A percentile compares a stretch with the other conserved stretches of the same genome.
Conservation (phyloP, 768 basidiomycete species). For the Candolleomyces aberdarensis region DNA sequence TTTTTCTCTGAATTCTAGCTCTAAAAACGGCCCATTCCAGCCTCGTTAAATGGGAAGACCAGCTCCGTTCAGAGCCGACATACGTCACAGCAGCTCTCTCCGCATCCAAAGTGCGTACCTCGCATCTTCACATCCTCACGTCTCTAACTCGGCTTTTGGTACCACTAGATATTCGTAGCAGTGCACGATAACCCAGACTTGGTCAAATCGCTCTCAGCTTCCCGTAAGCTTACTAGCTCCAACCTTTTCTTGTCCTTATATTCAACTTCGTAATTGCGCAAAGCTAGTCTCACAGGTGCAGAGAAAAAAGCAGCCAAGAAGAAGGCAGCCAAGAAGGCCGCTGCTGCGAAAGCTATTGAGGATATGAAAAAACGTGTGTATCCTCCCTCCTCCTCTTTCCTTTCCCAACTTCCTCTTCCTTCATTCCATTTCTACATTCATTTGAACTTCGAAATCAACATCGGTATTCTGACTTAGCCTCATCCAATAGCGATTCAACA, state of each 20-base stretch:
- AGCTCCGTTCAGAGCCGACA: conserved; percentile 68
- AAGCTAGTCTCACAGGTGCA: conserved; percentile 49
- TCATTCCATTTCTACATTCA: too few species aligned
- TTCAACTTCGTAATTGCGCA: background rate
- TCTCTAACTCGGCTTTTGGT: conserved; percentile 1
- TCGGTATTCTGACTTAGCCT: too few species aligned
- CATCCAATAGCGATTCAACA: conserved; percentile 22
- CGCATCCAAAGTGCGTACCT: conserved; percentile 57
- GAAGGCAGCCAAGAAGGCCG: conserved; percentile 79
- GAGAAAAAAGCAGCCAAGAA: conserved; percentile 68
- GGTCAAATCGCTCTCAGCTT: conserved; percentile 37
- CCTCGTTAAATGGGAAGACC: conserved; percentile 79
- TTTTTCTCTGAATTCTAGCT: background rate
- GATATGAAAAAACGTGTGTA: conserved; percentile 66
- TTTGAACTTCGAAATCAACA: too few species aligned
- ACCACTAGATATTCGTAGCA: conserved; percentile 63
- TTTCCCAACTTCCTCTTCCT: background rate
- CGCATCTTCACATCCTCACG: background rate
- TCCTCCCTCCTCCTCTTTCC: conserved; percentile 2
- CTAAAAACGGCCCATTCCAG: conserved; percentile 33
- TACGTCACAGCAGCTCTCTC: conserved; percentile 73
- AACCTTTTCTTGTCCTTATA: background rate
- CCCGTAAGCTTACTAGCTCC: conserved; percentile 25
- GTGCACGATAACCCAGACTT: conserved; percentile 71
- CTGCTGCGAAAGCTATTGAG: conserved; percentile 58